Percentiles rank a stretch among this genome's conserved stretches.
phyloP scores from a whole-genome alignment of 441 rosid species.

The Erysimum pusillum region DNA sequence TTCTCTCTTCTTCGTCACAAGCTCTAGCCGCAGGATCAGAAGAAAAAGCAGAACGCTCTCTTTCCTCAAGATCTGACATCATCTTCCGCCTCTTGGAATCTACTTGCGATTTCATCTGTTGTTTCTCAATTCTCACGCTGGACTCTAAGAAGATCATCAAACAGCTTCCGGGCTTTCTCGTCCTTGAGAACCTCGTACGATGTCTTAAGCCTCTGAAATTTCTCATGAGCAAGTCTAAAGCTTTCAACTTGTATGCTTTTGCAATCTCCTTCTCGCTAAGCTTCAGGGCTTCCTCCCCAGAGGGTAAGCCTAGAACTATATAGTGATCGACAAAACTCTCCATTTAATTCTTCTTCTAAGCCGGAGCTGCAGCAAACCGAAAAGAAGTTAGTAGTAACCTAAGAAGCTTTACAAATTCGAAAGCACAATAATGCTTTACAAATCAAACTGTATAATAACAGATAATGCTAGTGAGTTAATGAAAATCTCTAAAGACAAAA shows the following conservation, averaged over 20 bases:
- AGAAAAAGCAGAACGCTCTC: slow-evolving; percentile 77
- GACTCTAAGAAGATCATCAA: slow-evolving; percentile 79
- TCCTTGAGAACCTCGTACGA: slow-evolving; percentile 86
- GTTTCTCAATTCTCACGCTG: slow-evolving; percentile 76
- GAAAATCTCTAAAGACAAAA: too few relatives aligned
- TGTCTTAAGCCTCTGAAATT: slow-evolving; percentile 79
- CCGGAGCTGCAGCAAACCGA: slow-evolving; percentile 4
- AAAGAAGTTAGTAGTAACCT: slow-evolving; percentile 26
- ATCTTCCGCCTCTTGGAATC: slow-evolving; percentile 78
- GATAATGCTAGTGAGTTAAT: neutral
- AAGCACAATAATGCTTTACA: neutral
- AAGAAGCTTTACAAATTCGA: neutral
- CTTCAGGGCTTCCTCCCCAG: slow-evolving; percentile 86
- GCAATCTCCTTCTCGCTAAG: slow-evolving; percentile 76
- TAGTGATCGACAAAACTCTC: slow-evolving; percentile 78
- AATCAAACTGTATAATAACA: neutral
- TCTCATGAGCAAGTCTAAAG: slow-evolving; percentile 75
- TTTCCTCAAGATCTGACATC: slow-evolving; percentile 84
- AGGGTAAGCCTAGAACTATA: slow-evolving; percentile 72
- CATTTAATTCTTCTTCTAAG: slow-evolving; percentile 43
- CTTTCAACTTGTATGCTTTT: slow-evolving; percentile 79
- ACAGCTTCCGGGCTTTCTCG: slow-evolving; percentile 77
- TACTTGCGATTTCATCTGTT: slow-evolving; percentile 58
- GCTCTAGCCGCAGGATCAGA: slow-evolving; percentile 56
- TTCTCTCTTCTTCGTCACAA: slow-evolving; percentile 71